Base-by-base conservation (phyloP, 176 grass and related monocot species). In the Tillandsia leiboldiana region DNA sequence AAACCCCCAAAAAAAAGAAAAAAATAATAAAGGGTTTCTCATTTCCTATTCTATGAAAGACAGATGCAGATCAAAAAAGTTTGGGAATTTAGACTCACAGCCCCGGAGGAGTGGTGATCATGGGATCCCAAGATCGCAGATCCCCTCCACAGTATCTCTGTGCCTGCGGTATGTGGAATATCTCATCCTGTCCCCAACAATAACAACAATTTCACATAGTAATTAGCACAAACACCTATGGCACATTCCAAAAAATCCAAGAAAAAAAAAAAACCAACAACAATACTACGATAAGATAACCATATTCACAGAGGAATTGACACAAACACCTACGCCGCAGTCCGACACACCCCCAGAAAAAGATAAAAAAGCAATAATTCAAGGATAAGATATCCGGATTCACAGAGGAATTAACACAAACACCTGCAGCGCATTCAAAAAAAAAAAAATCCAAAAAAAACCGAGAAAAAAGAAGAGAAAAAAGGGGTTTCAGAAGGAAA, bases 31-130 rank as follows among this genome's bases (percentile, higher is more conserved):
- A 4, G 17, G n/a, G 54, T 9, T 6, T 56, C 52, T 12, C 52
- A 13, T n/a, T 56, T n/a, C 15, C 11, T 56, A 56, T 56, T 13
- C 15, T 59, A 14, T 8, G 9, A 59, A 17, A 18, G 7, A 15
- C 54, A 59, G 14, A 59, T 20, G 54, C 33, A 42, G 54, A 8
- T 59, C 12, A 20, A 20, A 8, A 14, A 17, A 48, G 54, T 78
- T 50, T 70, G 27, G 8, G 59, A 12, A 29, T 29, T 66, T 26
- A 53, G 26, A 80, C 88, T 86, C 69, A 91, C 92, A 91, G 66
- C 76, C 88, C 88, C 78, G 92, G 92, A 85, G 86, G 92, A 12
- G 88, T 96, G 49, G 92, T 96, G 56, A 96, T 91, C 92, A 89
- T 96, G 76, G 88, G 86, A 81, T 96, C 83, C 86, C 92, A 96